Evolutionary conservation across 495 filamentous ascomycete species (phyloP), one percentile per base, ranked within the genome.

Genomic region (Aspergillus coremiiformis): DNA sequence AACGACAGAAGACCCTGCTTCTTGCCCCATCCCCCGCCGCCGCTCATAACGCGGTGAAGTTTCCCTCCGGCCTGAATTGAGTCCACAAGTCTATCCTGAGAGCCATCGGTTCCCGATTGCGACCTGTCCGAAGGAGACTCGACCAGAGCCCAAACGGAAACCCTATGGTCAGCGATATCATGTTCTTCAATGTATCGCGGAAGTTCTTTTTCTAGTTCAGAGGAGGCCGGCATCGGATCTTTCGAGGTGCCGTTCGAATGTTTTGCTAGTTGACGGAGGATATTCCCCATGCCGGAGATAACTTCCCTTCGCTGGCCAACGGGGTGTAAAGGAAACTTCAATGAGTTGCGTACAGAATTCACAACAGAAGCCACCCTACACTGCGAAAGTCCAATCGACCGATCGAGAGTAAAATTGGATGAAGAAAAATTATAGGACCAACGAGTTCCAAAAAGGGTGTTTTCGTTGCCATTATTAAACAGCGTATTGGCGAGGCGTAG

Each of bases 11-110:
- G 74, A 4, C 90, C 90, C 49, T 84, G 81, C 65, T 94, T 96
- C 54, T 80, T 72, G 5, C 90, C 90, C 90, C 90, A 96, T 41
- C 90, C 90, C 46, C 90, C 90, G 54, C 90, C 90, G 19, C 90
- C 90, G 63, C 88, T 93, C 49, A 93, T 81, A 35, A 89, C 81
- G 60, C 76, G 84, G 55, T 83, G 79, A 14, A 87, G 52, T 51
- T 73, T 80, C 46, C 77, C 75, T 14, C 83, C 82, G 6, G 59
- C 57, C 5, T 37, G 43, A 17, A 76, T 51, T 8, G 59, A 59
- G 19, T 63, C 41, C 21, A 46, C 44, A 19, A 71, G 41, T 30
- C 55, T 41, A 44, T 61, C 55, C 17, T 62, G 61, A 10, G 63
- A 49, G 29, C 27, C 51, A 33, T 45, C 58, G 50, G 49, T 37